Percentiles rank a stretch among this genome's conserved stretches.
Evolutionary conservation across 345 rosid species (phyloP).

Genomic region (Populus pruinosa): DNA sequence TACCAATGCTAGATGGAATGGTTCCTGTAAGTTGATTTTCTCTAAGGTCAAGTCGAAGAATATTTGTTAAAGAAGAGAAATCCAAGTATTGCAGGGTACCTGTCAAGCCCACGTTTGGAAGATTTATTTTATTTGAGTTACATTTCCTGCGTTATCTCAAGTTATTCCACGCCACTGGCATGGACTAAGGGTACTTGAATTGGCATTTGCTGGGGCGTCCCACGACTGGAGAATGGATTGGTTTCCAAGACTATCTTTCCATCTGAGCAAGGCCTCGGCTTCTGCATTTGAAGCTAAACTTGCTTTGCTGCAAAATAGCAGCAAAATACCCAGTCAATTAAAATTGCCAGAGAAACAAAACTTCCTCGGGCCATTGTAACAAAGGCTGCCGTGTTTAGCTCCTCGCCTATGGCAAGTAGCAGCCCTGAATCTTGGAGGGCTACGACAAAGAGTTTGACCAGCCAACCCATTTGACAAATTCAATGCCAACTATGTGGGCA

Average conservation of each 20-base stretch:
- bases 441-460: too few relatives aligned
- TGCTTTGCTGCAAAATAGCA: conserved; percentile 5
- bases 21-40: conserved; percentile 16
- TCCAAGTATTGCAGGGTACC: conserved; percentile 23
- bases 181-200: neutral
- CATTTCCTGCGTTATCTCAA: conserved; percentile 10
- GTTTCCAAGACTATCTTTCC: conserved; percentile 13
- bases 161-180: conserved; percentile 19
- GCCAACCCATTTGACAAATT: too few relatives aligned
- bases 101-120: conserved; percentile 11
- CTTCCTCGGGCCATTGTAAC: neutral
- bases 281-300: conserved; percentile 2
- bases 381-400: neutral
- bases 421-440: too few relatives aligned
- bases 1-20: conserved; percentile 24
- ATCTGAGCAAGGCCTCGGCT: conserved; percentile 18
- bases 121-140: conserved; percentile 20
- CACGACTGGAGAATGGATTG: conserved; percentile 14
- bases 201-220: conserved; percentile 2
- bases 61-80: conserved; percentile 26
- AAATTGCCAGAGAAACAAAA: neutral
- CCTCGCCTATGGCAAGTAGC: too few relatives aligned
- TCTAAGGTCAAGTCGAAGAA: conserved; percentile 20
- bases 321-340: neutral
- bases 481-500: too few relatives aligned